Base-by-base conservation (phyloP, 1,139 yeast species). In the Eremothecium sinecaudum region DNA sequence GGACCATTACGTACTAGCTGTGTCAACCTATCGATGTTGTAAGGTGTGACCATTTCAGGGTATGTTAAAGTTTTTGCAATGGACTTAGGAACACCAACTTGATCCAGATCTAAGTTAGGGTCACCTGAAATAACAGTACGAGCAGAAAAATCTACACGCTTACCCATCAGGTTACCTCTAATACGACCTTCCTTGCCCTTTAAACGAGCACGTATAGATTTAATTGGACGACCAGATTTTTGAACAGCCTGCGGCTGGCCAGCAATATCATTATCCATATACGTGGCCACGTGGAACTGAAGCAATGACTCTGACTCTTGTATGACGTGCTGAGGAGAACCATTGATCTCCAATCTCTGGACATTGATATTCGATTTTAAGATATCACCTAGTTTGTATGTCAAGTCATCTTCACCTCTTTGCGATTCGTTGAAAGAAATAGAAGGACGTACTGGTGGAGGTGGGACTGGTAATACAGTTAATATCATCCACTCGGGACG, bases 81-180 rank as follows among this genome's bases (percentile, higher is more conserved):
- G 32, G 94, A 81, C 50, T 83, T 77, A 35, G 99, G 99, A 9
- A 90, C 98, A 66, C 98, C 99, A 40, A 90, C 98, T 65, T 90
- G 97, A 60, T 92, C 98, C 50, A 92, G 71, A 53, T 90, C 97
- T 52, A 90, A 71, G 53, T 92, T 92, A 27, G 99, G 99, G 59
- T 92, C 99, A 72, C 98, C 98, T 10, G 97, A 86, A 67, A 90
- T 90, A 55, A 92, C 99, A 1, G 98, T 90, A 70, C 98, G 87
- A 8, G 98, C 98, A 22, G 97, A 86, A 56, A 90, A 92, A 63
- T 90, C 97, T 41, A 92, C 99, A 73, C 98, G 93, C 70, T 92
- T 92, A 61, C 99, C 99, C 99, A 92, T 92, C 51, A 92, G 68
- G 55, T 90, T 90, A 55, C 98, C 98, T 71, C 98, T 79, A 46